Evolutionary conservation across 768 basidiomycete species (phyloP), one percentile per base, ranked within the genome.

Genomic region (Tulasnella sp.): DNA sequence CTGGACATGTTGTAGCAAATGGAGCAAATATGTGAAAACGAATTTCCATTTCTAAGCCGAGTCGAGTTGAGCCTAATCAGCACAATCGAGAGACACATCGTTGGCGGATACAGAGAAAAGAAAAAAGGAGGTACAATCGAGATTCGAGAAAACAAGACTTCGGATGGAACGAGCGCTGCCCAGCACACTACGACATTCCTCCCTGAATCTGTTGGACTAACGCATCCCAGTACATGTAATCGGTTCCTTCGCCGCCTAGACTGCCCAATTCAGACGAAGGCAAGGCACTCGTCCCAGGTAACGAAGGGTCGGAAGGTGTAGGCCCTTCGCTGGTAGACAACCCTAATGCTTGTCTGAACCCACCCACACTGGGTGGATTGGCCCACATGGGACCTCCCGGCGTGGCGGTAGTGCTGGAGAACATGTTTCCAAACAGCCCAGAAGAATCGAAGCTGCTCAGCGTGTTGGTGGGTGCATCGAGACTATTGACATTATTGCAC

Each of bases 401-500:
- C 26, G 67, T 59, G 34, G 52, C 62, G 16, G 47, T 65, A 59
- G 59, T 63, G 52, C 69, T 63, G 17, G 69, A 41, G 14, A 67
- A 59, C 64, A 70, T 65, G 42, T 73, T 76, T 75, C 75, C 77
- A 26, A 36, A 65, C 39, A 74, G 42, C 5, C 62, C 42, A 64
- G 36, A 67, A 9, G 69, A 3, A 12, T 68, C 41, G 63, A 66
- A 67, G 19, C 59, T 67, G 26, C 29, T 59, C 3, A 72, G 8
- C 3, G 52, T 67, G 6, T 67, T 26, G 17, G 64, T 62, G 9
- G 34, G 59, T 22, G 42, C 71, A 32, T 68, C 64, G 52, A 36
- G 39, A 65, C 44, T 89, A 77, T 86, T 90, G 75, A 92, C 86
- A n/a, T 88, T 87, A 74, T 88, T 89, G 77, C 87, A 90, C 92